Base-by-base conservation (phyloP, 2,329 filamentous ascomycete species). In the Aspergillus sp. region DNA sequence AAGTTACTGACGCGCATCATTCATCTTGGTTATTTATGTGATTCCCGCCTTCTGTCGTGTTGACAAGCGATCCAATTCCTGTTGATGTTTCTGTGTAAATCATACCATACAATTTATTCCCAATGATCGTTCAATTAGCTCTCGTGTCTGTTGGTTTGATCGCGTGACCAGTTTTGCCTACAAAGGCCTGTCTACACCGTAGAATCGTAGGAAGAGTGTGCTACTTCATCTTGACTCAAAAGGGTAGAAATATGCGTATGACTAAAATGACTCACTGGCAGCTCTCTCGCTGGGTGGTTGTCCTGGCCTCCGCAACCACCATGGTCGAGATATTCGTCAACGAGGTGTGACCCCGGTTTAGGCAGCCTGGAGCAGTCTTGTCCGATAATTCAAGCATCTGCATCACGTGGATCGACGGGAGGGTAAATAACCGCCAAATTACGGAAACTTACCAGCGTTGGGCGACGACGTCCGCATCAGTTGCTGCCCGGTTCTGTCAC, bases 41-140 rank as follows among this genome's bases (percentile, higher is more conserved):
- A 64, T 64, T 64, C 62, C 62, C 62, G 54, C 62, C 55, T 59
- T 59, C 52, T 60, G 58, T 59, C 39, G 45, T 39, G 36, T 54
- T 56, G 51, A 54, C 49, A 56, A 57, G 60, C 57, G 54, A 60
- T 60, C 32, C 55, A 45, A 47, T 58, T 59, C 53, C 60, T 52
- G 36, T 57, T 63, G 47, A 56, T 51, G 18, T 60, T 29, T 63
- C 55, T 58, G 56, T 59, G 36, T n/a, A 42, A 60, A 57, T 55
- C 58, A 60, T 57, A 54, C 29, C 36, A 24, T 26, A 32, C 39
- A 49, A 51, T 26, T 51, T 56, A 49, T 29, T 49, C 24, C 46
- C 29, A n/a, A 39, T n/a, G 29, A 14, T 46, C 52, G 32, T 53
- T 29, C 18, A 11, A 18, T 16, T 39, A 10, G 29, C 32, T 32